Conservation (phyloP, 2,329 filamentous ascomycete genomes). For the Bimuria novae-zelandiae region DNA sequence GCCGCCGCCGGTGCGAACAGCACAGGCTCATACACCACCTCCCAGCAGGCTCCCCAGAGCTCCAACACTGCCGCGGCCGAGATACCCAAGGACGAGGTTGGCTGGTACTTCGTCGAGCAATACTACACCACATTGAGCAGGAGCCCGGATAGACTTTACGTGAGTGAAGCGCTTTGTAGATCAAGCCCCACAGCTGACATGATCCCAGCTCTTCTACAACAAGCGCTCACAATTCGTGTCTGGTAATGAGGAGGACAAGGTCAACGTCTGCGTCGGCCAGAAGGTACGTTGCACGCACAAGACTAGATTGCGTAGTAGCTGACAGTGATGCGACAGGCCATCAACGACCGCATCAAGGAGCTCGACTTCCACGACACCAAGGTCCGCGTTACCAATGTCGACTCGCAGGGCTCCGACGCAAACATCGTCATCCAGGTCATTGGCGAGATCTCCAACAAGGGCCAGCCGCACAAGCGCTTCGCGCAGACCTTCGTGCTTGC, state of each 20-base stretch:
- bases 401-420: conserved; percentile 88
- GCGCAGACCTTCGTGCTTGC: conserved; percentile 97
- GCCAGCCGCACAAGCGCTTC: conserved; percentile 89
- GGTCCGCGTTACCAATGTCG: conserved; percentile 96
- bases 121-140: conserved; percentile 99
- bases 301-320: conserved; percentile 3
- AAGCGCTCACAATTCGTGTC: conserved; percentile 95
- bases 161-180: conserved; percentile 34
- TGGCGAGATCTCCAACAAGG: conserved; percentile 95
- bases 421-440: conserved; percentile 99
- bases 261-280: conserved; percentile 84
- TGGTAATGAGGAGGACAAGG: conserved; percentile 86
- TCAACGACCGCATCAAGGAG: conserved; percentile 90
- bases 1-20: conserved; percentile 30
- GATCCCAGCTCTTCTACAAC: conserved; percentile 79
- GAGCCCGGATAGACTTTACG: conserved; percentile 87
- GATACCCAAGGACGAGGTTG: conserved; percentile 86
- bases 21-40: conserved; percentile 31
- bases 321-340: conserved; percentile 62
- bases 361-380: conserved; percentile 98
- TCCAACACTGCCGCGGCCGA: conserved; percentile 42
- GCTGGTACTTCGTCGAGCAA: conserved; percentile 99
- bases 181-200: conserved; percentile 24
- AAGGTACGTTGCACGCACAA: conserved; percentile 62
- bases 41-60: conserved; percentile 33